Evolutionary conservation across 1,284 basidiomycete species (phyloP).

Genomic region (Neotropicomus parvogracilis): DNA sequence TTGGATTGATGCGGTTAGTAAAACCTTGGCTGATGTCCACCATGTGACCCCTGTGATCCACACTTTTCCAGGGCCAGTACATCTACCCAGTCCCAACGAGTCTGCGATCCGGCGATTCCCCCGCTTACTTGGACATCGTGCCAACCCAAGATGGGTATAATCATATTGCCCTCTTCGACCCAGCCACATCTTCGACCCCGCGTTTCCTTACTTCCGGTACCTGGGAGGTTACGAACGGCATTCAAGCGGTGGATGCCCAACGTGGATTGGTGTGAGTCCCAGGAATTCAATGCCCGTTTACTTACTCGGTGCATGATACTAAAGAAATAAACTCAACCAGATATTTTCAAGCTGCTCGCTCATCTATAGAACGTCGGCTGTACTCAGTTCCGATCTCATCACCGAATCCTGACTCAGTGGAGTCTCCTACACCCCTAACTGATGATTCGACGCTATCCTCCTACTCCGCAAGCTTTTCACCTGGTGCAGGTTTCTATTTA

Average conservation of each 20-base stretch:
- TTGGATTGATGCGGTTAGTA: constrained; percentile 81
- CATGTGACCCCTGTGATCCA: constrained; percentile 14
- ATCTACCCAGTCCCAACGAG: constrained; percentile 53
- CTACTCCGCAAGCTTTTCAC: constrained; percentile 75
- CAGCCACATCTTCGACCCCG: constrained; percentile 64
- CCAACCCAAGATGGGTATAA: constrained; percentile 78
- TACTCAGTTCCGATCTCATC: constrained; percentile 70
- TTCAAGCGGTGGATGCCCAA: constrained; percentile 69
- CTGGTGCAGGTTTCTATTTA: constrained; percentile 80
- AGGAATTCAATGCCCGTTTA: constrained; percentile 27
- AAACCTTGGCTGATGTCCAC: constrained; percentile 6
- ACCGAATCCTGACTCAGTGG: constrained; percentile 26
- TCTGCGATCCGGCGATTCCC: constrained; percentile 40
- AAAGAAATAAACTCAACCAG: constrained; percentile 39
- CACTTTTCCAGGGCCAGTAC: constrained; percentile 48
- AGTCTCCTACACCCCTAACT: constrained; percentile 59
- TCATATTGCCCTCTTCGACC: constrained; percentile 86
- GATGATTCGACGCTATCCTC: constrained; percentile 59
- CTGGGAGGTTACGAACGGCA: constrained; percentile 84
- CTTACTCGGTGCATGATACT: constrained; percentile 12
- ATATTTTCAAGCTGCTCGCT: constrained; percentile 86
- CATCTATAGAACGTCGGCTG: constrained; percentile 81
- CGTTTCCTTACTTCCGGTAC: constrained; percentile 80
- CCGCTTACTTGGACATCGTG: constrained; percentile 85
- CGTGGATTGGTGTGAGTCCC: constrained; percentile 66